A percentile compares a stretch with the other conserved stretches of the same genome.
phyloP scores from a whole-genome alignment of 345 rosid genomes.

The Eucalyptus sp. region DNA sequence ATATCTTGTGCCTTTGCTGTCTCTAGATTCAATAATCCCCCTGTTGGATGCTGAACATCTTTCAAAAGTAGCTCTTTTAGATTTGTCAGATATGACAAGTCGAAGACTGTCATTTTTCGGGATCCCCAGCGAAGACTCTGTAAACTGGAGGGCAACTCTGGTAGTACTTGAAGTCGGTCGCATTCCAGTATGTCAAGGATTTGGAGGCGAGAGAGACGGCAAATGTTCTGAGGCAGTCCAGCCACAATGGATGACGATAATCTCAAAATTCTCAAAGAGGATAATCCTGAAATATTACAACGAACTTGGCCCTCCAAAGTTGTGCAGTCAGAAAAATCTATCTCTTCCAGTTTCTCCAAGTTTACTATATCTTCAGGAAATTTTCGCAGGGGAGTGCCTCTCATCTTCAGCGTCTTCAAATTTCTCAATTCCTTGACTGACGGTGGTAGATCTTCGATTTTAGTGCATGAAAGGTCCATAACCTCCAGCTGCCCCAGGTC shows the following conservation, averaged over 20 bases:
- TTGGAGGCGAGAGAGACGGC: neutral
- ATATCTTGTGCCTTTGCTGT: neutral
- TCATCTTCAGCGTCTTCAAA: no score
- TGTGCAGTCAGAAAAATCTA: neutral
- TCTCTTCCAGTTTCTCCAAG: no score
- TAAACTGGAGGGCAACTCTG: neutral
- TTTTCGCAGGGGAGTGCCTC: no score
- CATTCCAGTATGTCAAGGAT: neutral
- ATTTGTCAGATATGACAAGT: neutral
- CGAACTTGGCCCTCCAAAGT: neutral
- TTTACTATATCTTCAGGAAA: no score
- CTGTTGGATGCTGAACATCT: fast-evolving
- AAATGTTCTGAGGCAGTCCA: neutral
- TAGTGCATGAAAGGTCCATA: no score
- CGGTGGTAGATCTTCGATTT: fast-evolving
- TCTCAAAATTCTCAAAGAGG: neutral
- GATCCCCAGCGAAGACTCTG: neutral
- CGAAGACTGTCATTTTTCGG: neutral
- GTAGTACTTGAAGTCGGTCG: neutral
- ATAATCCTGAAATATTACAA: neutral
- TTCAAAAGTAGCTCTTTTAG: neutral
- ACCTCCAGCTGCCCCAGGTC: fast-evolving
- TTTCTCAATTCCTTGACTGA: no score
- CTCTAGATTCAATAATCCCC: neutral
- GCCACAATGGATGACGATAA: neutral